A percentile compares a stretch with the other conserved stretches of the same genome.
These are phyloP conservation scores for Talaromyces piceae DNA, from an alignment of 2,329 filamentous ascomycete species.

Conservation along the genomic window DNA sequence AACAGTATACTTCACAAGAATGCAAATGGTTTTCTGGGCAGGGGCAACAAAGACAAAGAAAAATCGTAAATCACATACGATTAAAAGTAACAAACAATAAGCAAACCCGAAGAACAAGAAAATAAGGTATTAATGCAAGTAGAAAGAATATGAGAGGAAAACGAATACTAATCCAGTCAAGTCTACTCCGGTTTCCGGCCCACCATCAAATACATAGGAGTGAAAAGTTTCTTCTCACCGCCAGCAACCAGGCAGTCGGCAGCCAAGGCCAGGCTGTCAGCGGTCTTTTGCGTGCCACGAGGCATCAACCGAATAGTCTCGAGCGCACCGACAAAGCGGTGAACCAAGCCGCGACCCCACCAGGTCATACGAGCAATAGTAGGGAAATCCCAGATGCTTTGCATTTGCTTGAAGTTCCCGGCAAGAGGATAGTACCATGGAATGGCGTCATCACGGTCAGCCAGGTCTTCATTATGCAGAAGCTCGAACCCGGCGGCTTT, in stretches of 20 bases:
- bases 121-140: constrained; percentile 7
- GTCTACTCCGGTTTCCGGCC: constrained; percentile 65
- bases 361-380: constrained; percentile 86
- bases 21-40: constrained; percentile 6
- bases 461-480: constrained; percentile 77
- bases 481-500: constrained; percentile 81
- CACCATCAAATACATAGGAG: constrained; percentile 97
- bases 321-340: constrained; percentile 67
- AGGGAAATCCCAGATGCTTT: constrained; percentile 68
- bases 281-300: constrained; percentile 85
- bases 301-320: constrained; percentile 72
- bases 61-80: neutral
- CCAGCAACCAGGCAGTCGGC: constrained; percentile 82
- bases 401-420: constrained; percentile 76
- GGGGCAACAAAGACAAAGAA: neutral
- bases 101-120: neutral
- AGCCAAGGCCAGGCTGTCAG: constrained; percentile 73
- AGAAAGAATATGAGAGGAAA: neutral
- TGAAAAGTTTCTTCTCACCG: constrained; percentile 85
- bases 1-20: constrained; percentile 1
- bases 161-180: too few species aligned
- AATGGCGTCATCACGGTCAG: constrained; percentile 62
- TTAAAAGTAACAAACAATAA: neutral
- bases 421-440: constrained; percentile 95
- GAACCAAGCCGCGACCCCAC: constrained; percentile 65